A percentile compares a stretch with the other conserved stretches of the same genome.
Conservation (phyloP, 2,329 filamentous ascomycete species). For the Phyllosticta paracitricarpa region DNA sequence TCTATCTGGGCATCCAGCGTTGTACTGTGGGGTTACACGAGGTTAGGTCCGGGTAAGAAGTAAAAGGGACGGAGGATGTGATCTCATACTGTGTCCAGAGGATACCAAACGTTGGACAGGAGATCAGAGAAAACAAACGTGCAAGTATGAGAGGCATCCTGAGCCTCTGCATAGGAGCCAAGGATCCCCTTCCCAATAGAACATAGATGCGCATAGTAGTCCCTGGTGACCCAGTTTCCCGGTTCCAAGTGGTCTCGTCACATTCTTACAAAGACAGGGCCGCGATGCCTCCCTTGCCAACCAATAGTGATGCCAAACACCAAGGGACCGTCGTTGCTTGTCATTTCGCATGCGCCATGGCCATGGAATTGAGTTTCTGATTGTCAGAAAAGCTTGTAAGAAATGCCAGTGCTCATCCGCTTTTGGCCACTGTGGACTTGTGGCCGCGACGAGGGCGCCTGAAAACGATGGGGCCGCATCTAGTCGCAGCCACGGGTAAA, state of each 20-base stretch:
- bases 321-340: not conserved
- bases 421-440: not conserved
- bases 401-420: not conserved
- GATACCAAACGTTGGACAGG: not conserved
- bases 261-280: not conserved
- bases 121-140: not conserved
- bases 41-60: not conserved
- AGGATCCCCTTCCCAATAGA: not conserved
- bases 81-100: not conserved
- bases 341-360: not conserved
- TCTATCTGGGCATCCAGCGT: not conserved
- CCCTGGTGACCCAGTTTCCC: not conserved
- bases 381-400: not conserved
- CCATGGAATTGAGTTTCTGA: not conserved
- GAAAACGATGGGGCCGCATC: not conserved
- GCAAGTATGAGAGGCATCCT: not conserved
- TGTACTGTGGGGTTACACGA: not conserved
- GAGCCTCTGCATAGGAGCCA: not conserved
- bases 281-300: not conserved
- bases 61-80: not conserved
- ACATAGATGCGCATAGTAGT: not conserved
- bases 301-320: not conserved
- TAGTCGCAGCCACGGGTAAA: not conserved
- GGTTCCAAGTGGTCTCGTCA: not conserved
- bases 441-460: not conserved